Conservation (phyloP, 2,329 filamentous ascomycete genomes). For the Fusarium pseudonygamai region DNA sequence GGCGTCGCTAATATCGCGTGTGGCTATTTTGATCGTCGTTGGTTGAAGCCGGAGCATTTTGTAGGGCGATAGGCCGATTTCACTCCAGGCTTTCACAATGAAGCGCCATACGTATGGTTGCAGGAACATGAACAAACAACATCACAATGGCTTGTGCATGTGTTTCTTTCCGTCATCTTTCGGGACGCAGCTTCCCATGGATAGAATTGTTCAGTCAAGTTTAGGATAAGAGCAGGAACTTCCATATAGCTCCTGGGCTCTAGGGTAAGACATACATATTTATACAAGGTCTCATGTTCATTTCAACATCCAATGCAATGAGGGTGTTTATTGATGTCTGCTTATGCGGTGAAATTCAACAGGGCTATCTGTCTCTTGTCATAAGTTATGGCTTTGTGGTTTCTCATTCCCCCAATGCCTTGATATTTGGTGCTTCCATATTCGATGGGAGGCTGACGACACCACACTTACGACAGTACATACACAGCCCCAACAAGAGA, state of each 20-base stretch:
- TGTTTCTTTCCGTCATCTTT: background rate
- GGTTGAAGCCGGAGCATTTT: slow-evolving; percentile 37
- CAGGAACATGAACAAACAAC: background rate
- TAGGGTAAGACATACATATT: background rate
- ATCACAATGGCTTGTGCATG: background rate
- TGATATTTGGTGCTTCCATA: background rate
- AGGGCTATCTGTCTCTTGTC: no score
- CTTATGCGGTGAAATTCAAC: background rate
- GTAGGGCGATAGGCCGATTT: background rate
- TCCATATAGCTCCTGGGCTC: background rate
- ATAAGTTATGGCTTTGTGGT: background rate
- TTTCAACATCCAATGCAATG: background rate
- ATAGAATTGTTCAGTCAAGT: background rate
- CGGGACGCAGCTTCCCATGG: background rate
- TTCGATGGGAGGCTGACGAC: background rate
- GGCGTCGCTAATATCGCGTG: slow-evolving; percentile 31
- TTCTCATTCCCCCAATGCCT: background rate
- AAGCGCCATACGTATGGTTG: background rate
- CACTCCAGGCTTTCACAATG: no score
- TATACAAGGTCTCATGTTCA: background rate
- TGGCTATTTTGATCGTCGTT: slow-evolving; percentile 27
- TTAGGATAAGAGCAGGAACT: background rate
- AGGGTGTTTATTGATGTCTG: background rate
- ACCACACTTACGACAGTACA: no score
- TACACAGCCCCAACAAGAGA: background rate